Evolutionary conservation across 768 basidiomycete species (phyloP).

Genomic region (Terana coerulea): DNA sequence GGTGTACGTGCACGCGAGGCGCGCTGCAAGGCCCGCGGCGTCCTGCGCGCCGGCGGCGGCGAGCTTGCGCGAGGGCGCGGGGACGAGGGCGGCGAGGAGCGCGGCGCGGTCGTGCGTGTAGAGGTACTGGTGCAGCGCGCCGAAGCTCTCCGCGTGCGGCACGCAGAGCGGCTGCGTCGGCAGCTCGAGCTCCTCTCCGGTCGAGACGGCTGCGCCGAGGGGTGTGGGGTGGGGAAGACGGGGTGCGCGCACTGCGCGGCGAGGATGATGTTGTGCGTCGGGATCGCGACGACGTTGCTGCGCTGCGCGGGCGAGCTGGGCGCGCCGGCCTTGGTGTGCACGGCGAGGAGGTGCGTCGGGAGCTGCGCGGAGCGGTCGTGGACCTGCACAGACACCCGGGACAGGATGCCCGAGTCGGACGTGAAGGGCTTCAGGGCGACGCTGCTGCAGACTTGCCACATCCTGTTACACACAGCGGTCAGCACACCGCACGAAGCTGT

Average conservation of each 20-base stretch:
- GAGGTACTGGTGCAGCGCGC: constrained; percentile 59
- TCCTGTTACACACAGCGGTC: constrained; percentile 11
- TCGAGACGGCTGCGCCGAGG: too few relatives aligned
- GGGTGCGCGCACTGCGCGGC: constrained; percentile 53
- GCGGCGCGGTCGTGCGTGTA: constrained; percentile 59
- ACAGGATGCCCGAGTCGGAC: constrained; percentile 34
- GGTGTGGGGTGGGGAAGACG: constrained; percentile 12
- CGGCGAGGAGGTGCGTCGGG: constrained; percentile 40
- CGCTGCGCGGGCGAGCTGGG: constrained; percentile 16
- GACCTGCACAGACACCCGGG: constrained; percentile 40
- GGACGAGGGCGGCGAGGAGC: constrained; percentile 64
- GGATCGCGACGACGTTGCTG: constrained; percentile 46
- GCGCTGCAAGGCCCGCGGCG: constrained; percentile 9
- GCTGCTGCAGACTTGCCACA: constrained; percentile 30
- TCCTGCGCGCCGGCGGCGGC: background rate
- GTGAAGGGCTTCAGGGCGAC: constrained; percentile 32
- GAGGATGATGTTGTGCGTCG: constrained; percentile 59
- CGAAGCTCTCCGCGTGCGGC: constrained; percentile 68
- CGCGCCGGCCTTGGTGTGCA: constrained; percentile 30
- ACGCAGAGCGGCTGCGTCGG: constrained; percentile 70
- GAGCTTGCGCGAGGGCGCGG: constrained; percentile 24
- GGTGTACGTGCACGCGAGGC: constrained; percentile 23
- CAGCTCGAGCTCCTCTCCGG: constrained; percentile 30
- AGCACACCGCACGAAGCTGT: background rate
- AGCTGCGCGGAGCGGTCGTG: constrained; percentile 24